A percentile compares a stretch with the other conserved stretches of the same genome.
phyloP scores from a whole-genome alignment of 2,329 filamentous ascomycete species.

The Cryphonectria japonica region DNA sequence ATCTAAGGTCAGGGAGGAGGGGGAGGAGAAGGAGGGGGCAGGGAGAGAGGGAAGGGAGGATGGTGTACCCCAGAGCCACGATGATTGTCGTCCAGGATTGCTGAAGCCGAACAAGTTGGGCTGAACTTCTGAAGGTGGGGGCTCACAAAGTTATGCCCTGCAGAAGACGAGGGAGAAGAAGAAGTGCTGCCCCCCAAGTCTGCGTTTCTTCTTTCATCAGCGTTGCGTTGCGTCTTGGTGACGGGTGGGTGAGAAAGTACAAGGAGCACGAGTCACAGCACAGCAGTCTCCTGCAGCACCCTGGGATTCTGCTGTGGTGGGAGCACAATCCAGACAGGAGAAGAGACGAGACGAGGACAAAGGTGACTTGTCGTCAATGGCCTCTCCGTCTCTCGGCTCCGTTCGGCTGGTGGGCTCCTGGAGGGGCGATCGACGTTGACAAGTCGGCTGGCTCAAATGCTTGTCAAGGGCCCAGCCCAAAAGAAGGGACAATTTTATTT shows the following conservation, averaged over 20 bases:
- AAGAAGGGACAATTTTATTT: slow-evolving; percentile 11
- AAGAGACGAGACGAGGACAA: neutral
- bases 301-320: neutral
- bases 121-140: neutral
- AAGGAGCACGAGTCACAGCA: neutral
- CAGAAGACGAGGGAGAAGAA: neutral
- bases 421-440: slow-evolving; percentile 12
- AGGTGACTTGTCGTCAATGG: slow-evolving; percentile 4
- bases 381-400: neutral
- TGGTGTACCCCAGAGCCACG: neutral
- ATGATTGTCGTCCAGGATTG: neutral
- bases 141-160: neutral
- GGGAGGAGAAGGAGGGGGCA: neutral
- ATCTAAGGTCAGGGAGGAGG: neutral
- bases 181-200: neutral
- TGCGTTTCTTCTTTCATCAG: neutral
- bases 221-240: neutral
- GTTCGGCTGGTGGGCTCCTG: neutral
- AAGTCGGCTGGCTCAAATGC: neutral
- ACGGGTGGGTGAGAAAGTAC: neutral
- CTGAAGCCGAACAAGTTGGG: neutral
- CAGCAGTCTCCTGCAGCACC: neutral
- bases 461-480: neutral
- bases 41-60: slow-evolving; percentile 13
- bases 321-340: neutral